Evolutionary conservation across 805 yeast genomes (phyloP).

Genomic region (Starmerella gropengiesseri): DNA sequence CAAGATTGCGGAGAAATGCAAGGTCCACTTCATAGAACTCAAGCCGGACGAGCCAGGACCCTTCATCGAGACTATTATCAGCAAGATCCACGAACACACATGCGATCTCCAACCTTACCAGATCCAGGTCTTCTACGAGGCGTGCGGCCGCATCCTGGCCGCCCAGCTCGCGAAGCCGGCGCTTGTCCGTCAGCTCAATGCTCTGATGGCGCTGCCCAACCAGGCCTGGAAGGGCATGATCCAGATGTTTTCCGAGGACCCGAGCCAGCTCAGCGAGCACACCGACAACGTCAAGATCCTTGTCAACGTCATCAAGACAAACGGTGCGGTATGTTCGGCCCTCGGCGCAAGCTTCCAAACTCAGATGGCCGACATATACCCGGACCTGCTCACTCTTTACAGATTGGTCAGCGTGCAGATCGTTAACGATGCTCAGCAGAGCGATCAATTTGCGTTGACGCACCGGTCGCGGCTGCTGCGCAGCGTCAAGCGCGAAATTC

Average conservation of each 20-base stretch:
- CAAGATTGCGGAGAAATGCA: slow-evolving; percentile 89
- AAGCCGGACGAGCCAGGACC: slow-evolving; percentile 83
- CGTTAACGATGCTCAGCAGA: slow-evolving; percentile 56
- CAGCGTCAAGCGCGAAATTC: slow-evolving; percentile 88
- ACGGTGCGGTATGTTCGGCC: slow-evolving; percentile 89
- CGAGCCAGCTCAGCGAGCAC: slow-evolving; percentile 55
- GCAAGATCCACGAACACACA: slow-evolving; percentile 72
- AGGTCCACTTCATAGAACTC: slow-evolving; percentile 81
- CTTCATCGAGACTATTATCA: slow-evolving; percentile 79
- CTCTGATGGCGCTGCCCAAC: slow-evolving; percentile 82
- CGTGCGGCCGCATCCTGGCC: slow-evolving; percentile 85
- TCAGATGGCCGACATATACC: slow-evolving; percentile 76
- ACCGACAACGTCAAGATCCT: slow-evolving; percentile 80
- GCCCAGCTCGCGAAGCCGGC: slow-evolving; percentile 66
- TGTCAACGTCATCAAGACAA: slow-evolving; percentile 88
- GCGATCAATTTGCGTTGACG: slow-evolving; percentile 78
- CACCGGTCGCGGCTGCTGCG: slow-evolving; percentile 91
- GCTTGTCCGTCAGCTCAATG: slow-evolving; percentile 54
- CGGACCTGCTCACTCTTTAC: slow-evolving; percentile 81
- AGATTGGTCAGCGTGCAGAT: slow-evolving; percentile 81
- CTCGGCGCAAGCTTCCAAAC: slow-evolving; percentile 84
- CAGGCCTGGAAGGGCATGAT: slow-evolving; percentile 89
- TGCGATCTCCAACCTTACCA: slow-evolving; percentile 94
- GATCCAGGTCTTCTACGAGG: slow-evolving; percentile 94
- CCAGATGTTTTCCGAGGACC: slow-evolving; percentile 72